These are phyloP conservation scores for Microbotryomycetes sp. DNA, from an alignment of 1,284 basidiomycete genomes.

Conservation along the genomic window DNA sequence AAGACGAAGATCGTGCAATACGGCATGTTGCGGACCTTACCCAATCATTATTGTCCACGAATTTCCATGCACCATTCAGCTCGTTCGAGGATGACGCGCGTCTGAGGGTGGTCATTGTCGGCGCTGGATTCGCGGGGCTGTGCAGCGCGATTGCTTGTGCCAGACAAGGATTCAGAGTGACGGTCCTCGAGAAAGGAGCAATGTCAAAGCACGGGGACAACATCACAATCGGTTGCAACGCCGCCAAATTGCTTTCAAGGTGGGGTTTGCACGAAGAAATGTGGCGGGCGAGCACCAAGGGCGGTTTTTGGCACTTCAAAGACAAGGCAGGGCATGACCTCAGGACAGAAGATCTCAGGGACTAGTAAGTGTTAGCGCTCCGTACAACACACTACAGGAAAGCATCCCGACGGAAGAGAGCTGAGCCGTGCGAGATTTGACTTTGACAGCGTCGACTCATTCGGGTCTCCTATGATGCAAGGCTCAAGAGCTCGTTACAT, in stretches of 20 bases:
- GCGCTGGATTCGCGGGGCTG: slow-evolving; percentile 9
- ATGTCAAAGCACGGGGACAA: slow-evolving; percentile 11
- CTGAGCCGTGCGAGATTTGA: no score
- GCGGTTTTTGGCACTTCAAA: slow-evolving; percentile 14
- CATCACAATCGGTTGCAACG: slow-evolving; percentile 16
- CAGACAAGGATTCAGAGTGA: slow-evolving; percentile 19
- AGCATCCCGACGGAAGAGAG: neutral
- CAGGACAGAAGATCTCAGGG: neutral
- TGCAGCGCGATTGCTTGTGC: slow-evolving; percentile 24
- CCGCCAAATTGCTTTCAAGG: slow-evolving; percentile 3
- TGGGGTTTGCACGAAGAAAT: slow-evolving; percentile 22
- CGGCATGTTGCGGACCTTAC: no score
- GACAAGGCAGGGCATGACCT: neutral
- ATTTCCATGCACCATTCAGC: neutral
- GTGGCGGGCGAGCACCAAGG: slow-evolving; percentile 1
- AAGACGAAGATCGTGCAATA: no score
- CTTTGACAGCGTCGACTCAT: slow-evolving; percentile 2
- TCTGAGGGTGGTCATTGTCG: slow-evolving; percentile 2
- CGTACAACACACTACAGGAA: neutral
- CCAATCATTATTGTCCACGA: no score
- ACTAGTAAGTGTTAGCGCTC: slow-evolving; percentile 8
- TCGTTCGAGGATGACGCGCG: neutral
- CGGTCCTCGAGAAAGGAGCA: slow-evolving; percentile 14
- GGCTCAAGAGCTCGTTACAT: slow-evolving; percentile 26
- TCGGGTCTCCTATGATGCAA: slow-evolving; percentile 27